A percentile compares a stretch with the other conserved stretches of the same genome.
phyloP scores from a whole-genome alignment of 2,329 filamentous ascomycete species.

The Bimuria novae-zelandiae region DNA sequence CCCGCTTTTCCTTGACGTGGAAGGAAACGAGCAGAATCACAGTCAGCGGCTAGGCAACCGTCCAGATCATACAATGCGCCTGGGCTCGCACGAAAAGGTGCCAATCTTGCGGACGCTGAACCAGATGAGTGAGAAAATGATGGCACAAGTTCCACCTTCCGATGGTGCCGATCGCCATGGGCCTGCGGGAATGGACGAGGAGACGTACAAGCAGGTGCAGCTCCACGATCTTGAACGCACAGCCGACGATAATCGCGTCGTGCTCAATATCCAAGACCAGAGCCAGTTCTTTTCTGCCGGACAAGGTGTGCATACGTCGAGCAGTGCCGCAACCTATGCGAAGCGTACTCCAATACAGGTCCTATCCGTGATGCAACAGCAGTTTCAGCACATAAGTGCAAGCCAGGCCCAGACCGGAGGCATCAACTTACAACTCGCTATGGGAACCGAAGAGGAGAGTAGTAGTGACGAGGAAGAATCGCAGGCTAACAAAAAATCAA shows the following conservation, averaged over 20 bases:
- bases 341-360: slow-evolving; percentile 73
- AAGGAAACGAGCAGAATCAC: slow-evolving; percentile 93
- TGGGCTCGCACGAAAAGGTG: slow-evolving; percentile 72
- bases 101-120: slow-evolving; percentile 91
- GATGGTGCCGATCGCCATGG: slow-evolving; percentile 72
- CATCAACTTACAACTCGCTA: slow-evolving; percentile 63
- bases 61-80: slow-evolving; percentile 88
- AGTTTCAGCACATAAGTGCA: slow-evolving; percentile 58
- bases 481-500: slow-evolving; percentile 60
- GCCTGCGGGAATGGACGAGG: slow-evolving; percentile 70
- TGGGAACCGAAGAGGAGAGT: slow-evolving; percentile 71
- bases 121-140: slow-evolving; percentile 87
- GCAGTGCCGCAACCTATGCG: slow-evolving; percentile 63
- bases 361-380: slow-evolving; percentile 65
- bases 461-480: slow-evolving; percentile 62
- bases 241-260: slow-evolving; percentile 74
- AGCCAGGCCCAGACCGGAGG: slow-evolving; percentile 40
- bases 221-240: slow-evolving; percentile 81
- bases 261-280: slow-evolving; percentile 87
- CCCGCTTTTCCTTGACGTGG: slow-evolving; percentile 87
- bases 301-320: slow-evolving; percentile 49
- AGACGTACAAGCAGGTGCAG: slow-evolving; percentile 73
- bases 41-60: slow-evolving; percentile 85
- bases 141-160: slow-evolving; percentile 81
- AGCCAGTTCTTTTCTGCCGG: slow-evolving; percentile 73